Percentiles rank a stretch among this genome's conserved stretches.
Conservation (phyloP, 352 stramenopile species). For the Nothophytophthora sp. region DNA sequence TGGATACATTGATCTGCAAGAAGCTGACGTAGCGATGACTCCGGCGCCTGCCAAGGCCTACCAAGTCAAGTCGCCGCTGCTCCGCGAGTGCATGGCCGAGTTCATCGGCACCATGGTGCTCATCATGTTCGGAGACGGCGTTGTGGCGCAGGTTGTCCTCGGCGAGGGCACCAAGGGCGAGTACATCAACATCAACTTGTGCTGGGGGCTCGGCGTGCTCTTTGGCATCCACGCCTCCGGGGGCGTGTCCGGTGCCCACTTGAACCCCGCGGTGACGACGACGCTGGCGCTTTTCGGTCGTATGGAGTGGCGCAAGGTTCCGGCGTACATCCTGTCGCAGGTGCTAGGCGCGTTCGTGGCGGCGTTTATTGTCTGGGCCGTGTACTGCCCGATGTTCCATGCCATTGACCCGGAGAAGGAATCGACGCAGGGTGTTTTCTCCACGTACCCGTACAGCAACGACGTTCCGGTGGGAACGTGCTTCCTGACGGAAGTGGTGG, state of each 20-base stretch:
- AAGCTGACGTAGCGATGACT: constrained; percentile 1
- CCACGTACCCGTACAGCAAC: constrained; percentile 39
- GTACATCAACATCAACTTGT: constrained; percentile 60
- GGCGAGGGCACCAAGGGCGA: constrained; percentile 44
- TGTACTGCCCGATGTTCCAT: constrained; percentile 57
- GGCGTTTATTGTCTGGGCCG: constrained; percentile 41
- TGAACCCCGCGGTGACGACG: constrained; percentile 61
- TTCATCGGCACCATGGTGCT: constrained; percentile 64
- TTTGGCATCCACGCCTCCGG: constrained; percentile 56
- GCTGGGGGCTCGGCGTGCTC: constrained; percentile 62
- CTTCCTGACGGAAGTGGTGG: constrained; percentile 57
- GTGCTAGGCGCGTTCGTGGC: constrained; percentile 47
- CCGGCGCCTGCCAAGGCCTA: constrained; percentile 6
- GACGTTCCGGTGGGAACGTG: constrained; percentile 37
- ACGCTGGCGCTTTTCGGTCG: constrained; percentile 50
- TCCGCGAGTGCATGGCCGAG: constrained; percentile 63
- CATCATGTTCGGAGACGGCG: constrained; percentile 59
- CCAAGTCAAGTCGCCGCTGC: constrained; percentile 15
- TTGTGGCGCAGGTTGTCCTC: constrained; percentile 60
- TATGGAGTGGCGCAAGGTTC: constrained; percentile 47
- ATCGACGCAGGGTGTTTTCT: constrained; percentile 39
- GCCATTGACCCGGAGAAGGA: constrained; percentile 37
- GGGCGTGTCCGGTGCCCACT: constrained; percentile 49
- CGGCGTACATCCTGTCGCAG: constrained; percentile 41
- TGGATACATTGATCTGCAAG: not conserved